phyloP scores from a whole-genome alignment of 2,329 filamentous ascomycete genomes.

The Pseudogymnoascus sp. region DNA sequence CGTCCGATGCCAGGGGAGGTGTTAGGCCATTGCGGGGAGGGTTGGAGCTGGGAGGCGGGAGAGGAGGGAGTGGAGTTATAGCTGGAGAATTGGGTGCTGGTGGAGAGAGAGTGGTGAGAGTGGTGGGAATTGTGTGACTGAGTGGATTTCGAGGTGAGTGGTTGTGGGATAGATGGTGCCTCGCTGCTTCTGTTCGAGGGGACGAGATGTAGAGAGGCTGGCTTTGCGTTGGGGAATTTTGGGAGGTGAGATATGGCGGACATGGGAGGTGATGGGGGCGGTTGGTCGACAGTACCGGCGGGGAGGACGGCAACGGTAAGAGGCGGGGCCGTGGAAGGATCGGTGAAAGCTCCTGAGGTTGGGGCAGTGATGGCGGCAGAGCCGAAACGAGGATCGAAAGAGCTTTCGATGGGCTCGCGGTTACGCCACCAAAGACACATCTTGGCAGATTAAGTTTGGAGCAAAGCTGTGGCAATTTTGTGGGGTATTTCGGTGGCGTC shows the following conservation, averaged over 20 bases:
- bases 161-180: slow-evolving; percentile 9
- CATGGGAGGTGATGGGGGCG: neutral
- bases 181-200: neutral
- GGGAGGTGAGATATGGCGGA: slow-evolving; percentile 11
- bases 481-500: neutral
- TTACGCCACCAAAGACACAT: slow-evolving; percentile 13
- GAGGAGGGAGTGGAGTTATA: neutral
- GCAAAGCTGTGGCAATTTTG: neutral
- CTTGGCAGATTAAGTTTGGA: neutral
- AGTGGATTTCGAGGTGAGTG: neutral
- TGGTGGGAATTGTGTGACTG: neutral
- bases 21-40: slow-evolving; percentile 1
- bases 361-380: slow-evolving; percentile 22
- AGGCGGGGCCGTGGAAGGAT: slow-evolving; percentile 8
- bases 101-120: neutral
- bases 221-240: slow-evolving; percentile 11
- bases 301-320: neutral
- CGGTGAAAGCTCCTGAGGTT: slow-evolving; percentile 17
- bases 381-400: slow-evolving; percentile 22
- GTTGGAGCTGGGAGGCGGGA: neutral
- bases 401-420: slow-evolving; percentile 15
- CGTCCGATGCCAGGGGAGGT: neutral
- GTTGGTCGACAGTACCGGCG: neutral
- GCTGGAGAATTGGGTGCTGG: slow-evolving; percentile 5
- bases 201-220: neutral